These are phyloP conservation scores for Nicotiana benthamiana DNA, from an alignment of 257 asterid genomes.

Conservation along the genomic window DNA sequence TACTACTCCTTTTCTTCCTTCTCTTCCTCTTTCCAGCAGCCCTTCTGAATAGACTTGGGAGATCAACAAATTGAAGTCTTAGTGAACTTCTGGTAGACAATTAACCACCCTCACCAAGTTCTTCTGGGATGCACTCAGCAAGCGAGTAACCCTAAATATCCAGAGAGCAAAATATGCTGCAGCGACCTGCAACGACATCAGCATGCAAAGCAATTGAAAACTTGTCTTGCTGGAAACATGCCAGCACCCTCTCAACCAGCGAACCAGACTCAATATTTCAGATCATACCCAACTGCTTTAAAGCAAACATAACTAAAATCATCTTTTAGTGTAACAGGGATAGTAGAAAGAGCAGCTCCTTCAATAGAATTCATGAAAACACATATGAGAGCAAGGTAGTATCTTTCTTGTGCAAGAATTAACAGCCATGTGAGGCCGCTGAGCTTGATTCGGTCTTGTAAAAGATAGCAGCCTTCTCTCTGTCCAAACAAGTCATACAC, in stretches of 20 bases:
- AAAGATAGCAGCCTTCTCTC: no score
- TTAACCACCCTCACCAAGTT: constrained; percentile 47
- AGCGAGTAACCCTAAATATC: constrained; percentile 33
- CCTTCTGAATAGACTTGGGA: constrained; percentile 61
- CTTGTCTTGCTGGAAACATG: constrained; percentile 46
- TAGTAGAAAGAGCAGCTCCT: constrained; percentile 52
- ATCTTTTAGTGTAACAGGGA: constrained; percentile 70
- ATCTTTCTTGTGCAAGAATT: no score
- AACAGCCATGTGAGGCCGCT: no score
- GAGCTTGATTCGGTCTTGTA: no score
- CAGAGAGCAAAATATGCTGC: constrained; percentile 23
- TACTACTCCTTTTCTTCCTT: constrained; percentile 64
- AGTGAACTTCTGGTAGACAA: constrained; percentile 55
- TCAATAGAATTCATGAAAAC: constrained; percentile 74
- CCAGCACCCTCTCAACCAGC: constrained; percentile 53
- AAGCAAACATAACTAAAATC: constrained; percentile 74
- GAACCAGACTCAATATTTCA: constrained; percentile 27
- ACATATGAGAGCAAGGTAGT: constrained; percentile 24
- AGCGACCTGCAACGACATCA: constrained; percentile 20
- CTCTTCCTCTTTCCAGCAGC: constrained; percentile 48
- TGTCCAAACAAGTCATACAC: no score
- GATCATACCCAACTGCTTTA: constrained; percentile 64
- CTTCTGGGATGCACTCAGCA: constrained; percentile 36
- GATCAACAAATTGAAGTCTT: constrained; percentile 38
- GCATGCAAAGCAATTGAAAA: constrained; percentile 51